Base-by-base conservation (phyloP, 441 rosid species). In the Croton setiger region DNA sequence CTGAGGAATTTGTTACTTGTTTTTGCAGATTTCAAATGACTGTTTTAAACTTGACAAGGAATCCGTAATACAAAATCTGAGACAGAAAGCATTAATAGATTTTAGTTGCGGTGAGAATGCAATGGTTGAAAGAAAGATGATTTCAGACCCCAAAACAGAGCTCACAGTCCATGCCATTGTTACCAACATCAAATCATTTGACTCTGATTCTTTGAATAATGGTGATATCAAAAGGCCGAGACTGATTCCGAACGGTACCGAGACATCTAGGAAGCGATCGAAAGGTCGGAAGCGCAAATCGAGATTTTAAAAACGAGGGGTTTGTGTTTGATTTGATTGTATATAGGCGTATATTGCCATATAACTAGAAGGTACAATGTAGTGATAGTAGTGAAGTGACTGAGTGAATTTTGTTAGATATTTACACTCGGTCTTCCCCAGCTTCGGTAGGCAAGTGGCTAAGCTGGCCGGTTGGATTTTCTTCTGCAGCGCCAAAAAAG, bases 331-430 rank as follows among this genome's bases (percentile, higher is more conserved):
- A n/a, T n/a, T 17, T 52, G 72, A 61, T 20, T 70, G 59, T 75
- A 75, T 79, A 65, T 58, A 54, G 4, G 20, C 12, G n/a, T n/a
- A n/a, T 14, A 35, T 68, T 1, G 7, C 47, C 58, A 75, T 77
- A 66, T 75, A 56, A 60, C 12, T 56, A 37, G 43, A 72, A 67
- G 64, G 60, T 59, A 58, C 57, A 47, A 23, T 59, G 18, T 51
- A n/a, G n/a, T n/a, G n/a, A n/a, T n/a, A n/a, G 51, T 43, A 51
- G 66, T 79, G 80, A 59, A 53, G 71, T 80, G 85, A 67, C 89
- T 75, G 94, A 65, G 91, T 89, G 92, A 86, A 82, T 89, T 90
- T 92, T 90, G 93, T 60, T 83, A 79, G 87, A 64, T 66, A 49
- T 59, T 61, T n/a, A 77, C 96, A 83, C 89, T 89, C 89, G 52